Evolutionary conservation across 164 flowering plant genomes (phyloP).

Genomic region (Macadamia tetraphylla): DNA sequence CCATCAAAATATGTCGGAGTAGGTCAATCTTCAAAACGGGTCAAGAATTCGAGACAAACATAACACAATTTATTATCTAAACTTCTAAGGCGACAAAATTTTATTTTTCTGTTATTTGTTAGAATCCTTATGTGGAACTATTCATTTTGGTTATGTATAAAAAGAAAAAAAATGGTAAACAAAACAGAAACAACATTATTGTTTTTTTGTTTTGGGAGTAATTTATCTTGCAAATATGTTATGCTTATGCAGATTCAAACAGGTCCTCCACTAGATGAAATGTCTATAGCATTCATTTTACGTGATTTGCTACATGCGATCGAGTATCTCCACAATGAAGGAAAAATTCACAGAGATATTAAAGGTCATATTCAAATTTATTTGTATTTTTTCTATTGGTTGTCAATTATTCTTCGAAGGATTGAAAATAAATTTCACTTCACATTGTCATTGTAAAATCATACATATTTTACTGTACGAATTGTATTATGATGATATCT

Average conservation of each 20-base stretch:
- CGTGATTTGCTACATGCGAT: conserved; percentile 95
- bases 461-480: too few relatives aligned
- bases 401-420: conserved; percentile 1
- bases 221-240: background rate
- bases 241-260: conserved; percentile 69
- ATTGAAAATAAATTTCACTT: background rate
- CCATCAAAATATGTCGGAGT: too few relatives aligned
- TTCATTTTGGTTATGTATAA: background rate
- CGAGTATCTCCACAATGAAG: conserved; percentile 93
- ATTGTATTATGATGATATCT: background rate
- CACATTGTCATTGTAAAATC: too few relatives aligned
- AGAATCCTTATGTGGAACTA: background rate
- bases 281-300: conserved; percentile 85
- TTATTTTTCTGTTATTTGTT: background rate
- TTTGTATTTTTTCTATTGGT: background rate
- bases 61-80: too few relatives aligned
- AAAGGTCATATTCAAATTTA: conserved; percentile 52
- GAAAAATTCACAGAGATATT: conserved; percentile 97
- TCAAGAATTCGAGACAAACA: too few relatives aligned
- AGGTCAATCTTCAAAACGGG: too few relatives aligned
- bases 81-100: background rate
- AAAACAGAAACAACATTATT: background rate
- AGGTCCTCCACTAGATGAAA: conserved; percentile 91
- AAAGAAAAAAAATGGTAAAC: background rate
- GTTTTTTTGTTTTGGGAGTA: background rate